Percentiles rank a stretch among this genome's conserved stretches.
phyloP scores from a whole-genome alignment of 2,329 filamentous ascomycete genomes.

The Pseudogymnoascus destructans region DNA sequence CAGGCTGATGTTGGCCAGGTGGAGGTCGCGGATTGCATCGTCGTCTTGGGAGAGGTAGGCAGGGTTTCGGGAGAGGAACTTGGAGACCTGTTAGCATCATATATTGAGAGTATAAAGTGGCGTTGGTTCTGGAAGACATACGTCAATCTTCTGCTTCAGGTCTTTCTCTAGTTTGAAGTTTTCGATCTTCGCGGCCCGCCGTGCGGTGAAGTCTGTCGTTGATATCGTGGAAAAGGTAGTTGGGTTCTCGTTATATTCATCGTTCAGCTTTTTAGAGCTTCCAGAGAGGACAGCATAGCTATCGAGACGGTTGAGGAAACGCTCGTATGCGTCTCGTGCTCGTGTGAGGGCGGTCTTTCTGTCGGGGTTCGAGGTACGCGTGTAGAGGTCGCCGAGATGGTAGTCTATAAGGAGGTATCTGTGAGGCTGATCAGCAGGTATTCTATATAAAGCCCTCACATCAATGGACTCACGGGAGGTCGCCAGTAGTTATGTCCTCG shows the following conservation, averaged over 20 bases:
- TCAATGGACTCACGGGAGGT: constrained; percentile 52
- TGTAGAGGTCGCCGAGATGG: constrained; percentile 65
- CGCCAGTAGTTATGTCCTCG: constrained; percentile 75
- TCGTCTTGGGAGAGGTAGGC: constrained; percentile 61
- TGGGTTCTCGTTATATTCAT: constrained; percentile 59
- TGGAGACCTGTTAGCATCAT: constrained; percentile 24
- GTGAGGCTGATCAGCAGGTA: constrained; percentile 17
- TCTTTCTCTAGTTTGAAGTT: constrained; percentile 78
- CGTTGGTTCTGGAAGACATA: constrained; percentile 33
- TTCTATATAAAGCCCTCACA: not conserved
- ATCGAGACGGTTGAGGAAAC: constrained; percentile 64
- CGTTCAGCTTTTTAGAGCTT: constrained; percentile 54
- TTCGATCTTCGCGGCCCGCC: constrained; percentile 73
- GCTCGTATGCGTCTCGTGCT: constrained; percentile 61
- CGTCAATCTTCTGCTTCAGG: constrained; percentile 69
- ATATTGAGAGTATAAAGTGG: constrained; percentile 21
- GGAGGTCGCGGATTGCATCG: constrained; percentile 63
- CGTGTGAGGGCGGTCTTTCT: constrained; percentile 49
- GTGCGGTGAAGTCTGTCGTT: constrained; percentile 48
- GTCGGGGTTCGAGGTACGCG: constrained; percentile 49
- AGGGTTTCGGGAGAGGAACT: constrained; percentile 48
- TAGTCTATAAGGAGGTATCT: constrained; percentile 67
- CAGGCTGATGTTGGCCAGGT: constrained; percentile 62
- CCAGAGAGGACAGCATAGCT: constrained; percentile 59
- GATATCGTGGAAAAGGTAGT: constrained; percentile 60